Evolutionary conservation across 306 rosid genomes (phyloP).

Genomic region (Prunus davidiana): DNA sequence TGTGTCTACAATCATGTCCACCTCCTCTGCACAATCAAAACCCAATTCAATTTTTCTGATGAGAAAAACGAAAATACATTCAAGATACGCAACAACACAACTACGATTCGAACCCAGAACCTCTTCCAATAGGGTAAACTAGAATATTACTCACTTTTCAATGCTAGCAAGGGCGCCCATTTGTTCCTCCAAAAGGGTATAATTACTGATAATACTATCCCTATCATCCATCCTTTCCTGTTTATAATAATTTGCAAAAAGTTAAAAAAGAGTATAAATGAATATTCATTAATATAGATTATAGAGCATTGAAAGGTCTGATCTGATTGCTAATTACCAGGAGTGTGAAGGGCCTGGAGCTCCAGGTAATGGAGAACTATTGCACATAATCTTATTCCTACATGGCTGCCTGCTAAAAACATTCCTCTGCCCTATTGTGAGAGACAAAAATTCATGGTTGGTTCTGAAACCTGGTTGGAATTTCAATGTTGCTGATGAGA

Average conservation of each 20-base stretch:
- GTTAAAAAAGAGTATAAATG: neutral
- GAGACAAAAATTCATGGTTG: conserved; percentile 14
- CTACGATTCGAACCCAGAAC: neutral
- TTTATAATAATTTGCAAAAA: neutral
- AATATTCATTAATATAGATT: too few species aligned
- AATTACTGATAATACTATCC: conserved; percentile 40
- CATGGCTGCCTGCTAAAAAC: neutral
- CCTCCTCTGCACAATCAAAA: conserved; percentile 31
- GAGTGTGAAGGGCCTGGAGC: conserved; percentile 16
- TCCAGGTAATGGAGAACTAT: conserved; percentile 4
- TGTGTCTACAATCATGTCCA: conserved; percentile 25
- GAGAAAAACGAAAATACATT: neutral
- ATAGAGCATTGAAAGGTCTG: neutral
- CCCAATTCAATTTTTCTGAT: neutral
- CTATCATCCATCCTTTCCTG: conserved; percentile 63
- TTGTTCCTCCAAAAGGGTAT: conserved; percentile 43
- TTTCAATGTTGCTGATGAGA: neutral
- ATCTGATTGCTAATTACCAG: conserved; percentile 13
- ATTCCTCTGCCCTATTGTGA: neutral
- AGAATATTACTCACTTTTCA: conserved; percentile 39
- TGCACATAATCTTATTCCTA: conserved; percentile 17
- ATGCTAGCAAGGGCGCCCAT: conserved; percentile 46
- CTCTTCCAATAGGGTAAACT: neutral
- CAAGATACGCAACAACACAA: neutral
- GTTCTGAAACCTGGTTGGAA: neutral